Conservation (phyloP, 805 yeast species). For the Teunomyces pallodes region DNA sequence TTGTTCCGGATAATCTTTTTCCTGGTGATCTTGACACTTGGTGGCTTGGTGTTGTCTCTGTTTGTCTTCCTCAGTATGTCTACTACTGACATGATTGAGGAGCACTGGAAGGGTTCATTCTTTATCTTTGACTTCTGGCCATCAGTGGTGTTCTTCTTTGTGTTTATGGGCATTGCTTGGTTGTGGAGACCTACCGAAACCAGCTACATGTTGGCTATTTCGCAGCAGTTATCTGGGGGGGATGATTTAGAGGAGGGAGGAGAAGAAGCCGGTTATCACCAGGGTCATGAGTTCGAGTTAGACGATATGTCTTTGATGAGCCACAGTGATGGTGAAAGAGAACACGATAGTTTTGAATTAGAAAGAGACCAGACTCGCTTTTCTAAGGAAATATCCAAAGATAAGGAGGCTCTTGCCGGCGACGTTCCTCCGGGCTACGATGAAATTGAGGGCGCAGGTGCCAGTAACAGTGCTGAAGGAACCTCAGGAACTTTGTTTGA, state of each 20-base stretch:
- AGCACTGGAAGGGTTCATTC: slow-evolving; percentile 89
- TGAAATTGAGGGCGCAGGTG: slow-evolving; percentile 6
- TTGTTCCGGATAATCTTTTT: slow-evolving; percentile 72
- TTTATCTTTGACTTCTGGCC: slow-evolving; percentile 95
- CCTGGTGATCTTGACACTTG: slow-evolving; percentile 66
- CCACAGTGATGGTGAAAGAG: slow-evolving; percentile 40
- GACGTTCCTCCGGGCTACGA: slow-evolving; percentile 34
- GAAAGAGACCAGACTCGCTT: slow-evolving; percentile 15
- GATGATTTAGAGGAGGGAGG: slow-evolving; percentile 56
- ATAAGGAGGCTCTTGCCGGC: neutral
- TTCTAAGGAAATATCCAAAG: slow-evolving; percentile 5
- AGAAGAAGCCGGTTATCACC: slow-evolving; percentile 23
- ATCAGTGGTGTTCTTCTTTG: slow-evolving; percentile 77
- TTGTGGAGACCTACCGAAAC: slow-evolving; percentile 98
- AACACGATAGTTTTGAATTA: slow-evolving; percentile 40
- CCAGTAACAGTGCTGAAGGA: slow-evolving; percentile 7
- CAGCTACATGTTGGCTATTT: slow-evolving; percentile 89
- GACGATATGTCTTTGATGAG: slow-evolving; percentile 56
- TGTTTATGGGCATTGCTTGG: slow-evolving; percentile 79
- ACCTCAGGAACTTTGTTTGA: slow-evolving; percentile 38
- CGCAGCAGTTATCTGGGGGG: slow-evolving; percentile 73
- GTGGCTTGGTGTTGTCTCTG: slow-evolving; percentile 68
- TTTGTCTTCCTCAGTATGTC: slow-evolving; percentile 73
- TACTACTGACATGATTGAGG: slow-evolving; percentile 72
- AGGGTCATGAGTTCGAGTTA: slow-evolving; percentile 52